Evolutionary conservation across 495 filamentous ascomycete genomes (phyloP).

Genomic region (Talaromyces borbonicus): DNA sequence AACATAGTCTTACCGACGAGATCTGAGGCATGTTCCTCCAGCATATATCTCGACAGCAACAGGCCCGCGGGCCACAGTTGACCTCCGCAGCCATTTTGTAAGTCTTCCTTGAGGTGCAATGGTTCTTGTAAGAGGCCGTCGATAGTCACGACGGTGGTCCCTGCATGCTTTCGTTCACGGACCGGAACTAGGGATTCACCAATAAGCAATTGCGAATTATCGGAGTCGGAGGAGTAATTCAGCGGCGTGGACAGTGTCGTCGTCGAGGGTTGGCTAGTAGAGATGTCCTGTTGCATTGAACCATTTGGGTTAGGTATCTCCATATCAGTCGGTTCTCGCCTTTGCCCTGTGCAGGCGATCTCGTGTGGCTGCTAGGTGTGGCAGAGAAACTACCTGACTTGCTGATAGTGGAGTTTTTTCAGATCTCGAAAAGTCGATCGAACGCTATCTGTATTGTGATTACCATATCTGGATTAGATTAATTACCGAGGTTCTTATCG

Average conservation of each 20-base stretch:
- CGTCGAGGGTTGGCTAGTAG: not conserved
- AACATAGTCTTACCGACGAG: constrained; percentile 64
- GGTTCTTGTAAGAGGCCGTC: constrained; percentile 59
- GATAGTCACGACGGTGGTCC: constrained; percentile 56
- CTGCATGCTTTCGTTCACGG: constrained; percentile 52
- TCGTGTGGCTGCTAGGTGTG: not conserved
- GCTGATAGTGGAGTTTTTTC: not conserved
- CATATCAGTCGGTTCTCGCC: constrained; percentile 3
- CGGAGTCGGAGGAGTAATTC: too few species aligned
- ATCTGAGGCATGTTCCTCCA: constrained; percentile 52
- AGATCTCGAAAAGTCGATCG: too few species aligned
- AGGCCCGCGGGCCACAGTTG: constrained; percentile 91
- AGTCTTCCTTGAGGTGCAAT: constrained; percentile 71
- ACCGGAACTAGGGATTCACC: constrained; percentile 60
- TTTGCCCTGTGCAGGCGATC: not conserved
- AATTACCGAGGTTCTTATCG: too few species aligned
- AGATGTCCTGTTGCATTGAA: not conserved
- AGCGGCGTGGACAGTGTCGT: too few species aligned
- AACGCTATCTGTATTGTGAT: too few species aligned
- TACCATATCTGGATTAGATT: too few species aligned
- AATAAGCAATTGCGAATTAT: constrained; percentile 28
- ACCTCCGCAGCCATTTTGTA: constrained; percentile 80
- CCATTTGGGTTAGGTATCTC: constrained; percentile 1
- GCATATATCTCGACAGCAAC: constrained; percentile 73
- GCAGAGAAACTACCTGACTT: not conserved